These are phyloP conservation scores for Volutella citrinella DNA, from an alignment of 2,329 filamentous ascomycete species.

Conservation along the genomic window DNA sequence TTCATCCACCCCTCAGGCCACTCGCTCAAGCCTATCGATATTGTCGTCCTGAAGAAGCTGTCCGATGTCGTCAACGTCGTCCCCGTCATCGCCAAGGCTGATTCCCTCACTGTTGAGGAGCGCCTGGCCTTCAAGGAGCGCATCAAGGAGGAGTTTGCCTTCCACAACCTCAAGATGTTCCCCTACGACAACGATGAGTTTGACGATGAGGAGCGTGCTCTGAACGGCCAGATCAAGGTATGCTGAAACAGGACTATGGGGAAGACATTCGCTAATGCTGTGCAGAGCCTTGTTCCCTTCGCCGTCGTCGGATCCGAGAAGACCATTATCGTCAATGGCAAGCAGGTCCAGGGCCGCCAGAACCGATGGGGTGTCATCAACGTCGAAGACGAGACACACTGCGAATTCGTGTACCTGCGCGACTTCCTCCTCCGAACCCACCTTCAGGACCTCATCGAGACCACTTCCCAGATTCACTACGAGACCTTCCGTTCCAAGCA, in stretches of 20 bases:
- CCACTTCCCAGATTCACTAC: conserved; percentile 99
- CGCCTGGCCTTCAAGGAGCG: conserved; percentile 95
- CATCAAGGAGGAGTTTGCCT: conserved; percentile 99
- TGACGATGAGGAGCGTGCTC: conserved; percentile 89
- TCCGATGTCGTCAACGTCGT: conserved; percentile 99
- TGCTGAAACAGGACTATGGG: conserved; percentile 14
- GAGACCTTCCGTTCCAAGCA: conserved; percentile 99
- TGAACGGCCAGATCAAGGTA: conserved; percentile 97
- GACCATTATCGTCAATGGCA: conserved; percentile 94
- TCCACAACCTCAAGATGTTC: conserved; percentile 99
- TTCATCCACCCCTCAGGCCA: conserved; percentile 99
- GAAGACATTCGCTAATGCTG: conserved; percentile 31
- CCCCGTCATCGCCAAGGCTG: conserved; percentile 97
- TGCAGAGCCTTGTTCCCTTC: conserved; percentile 87
- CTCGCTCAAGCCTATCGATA: conserved; percentile 98
- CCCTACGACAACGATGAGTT: conserved; percentile 99
- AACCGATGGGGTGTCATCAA: conserved; percentile 99
- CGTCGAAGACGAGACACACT: conserved; percentile 98
- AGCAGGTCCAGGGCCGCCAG: conserved; percentile 95
- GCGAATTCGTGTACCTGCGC: conserved; percentile 97
- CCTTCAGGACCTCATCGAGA: conserved; percentile 98
- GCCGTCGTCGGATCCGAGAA: conserved; percentile 98
- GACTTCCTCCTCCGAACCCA: conserved; percentile 99
- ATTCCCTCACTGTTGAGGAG: conserved; percentile 94
- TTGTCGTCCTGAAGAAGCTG: conserved; percentile 98